These are phyloP conservation scores for Solanum peruvianum DNA, from an alignment of 257 asterid species.

Conservation along the genomic window DNA sequence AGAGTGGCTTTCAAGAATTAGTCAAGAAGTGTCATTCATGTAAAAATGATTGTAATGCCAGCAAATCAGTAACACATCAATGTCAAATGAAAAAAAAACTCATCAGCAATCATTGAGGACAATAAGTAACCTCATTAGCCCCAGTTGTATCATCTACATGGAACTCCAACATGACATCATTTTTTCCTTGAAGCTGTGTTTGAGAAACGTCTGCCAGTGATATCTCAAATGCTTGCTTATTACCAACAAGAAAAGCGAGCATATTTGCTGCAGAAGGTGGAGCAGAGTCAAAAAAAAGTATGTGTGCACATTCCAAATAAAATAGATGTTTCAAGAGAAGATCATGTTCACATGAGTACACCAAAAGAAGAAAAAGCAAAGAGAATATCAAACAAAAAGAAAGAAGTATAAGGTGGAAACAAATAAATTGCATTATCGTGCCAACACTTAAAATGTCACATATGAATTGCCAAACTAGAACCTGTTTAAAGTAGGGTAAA, in stretches of 20 bases:
- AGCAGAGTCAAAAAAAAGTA: neutral
- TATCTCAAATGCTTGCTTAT: conserved; percentile 87
- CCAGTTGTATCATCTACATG: conserved; percentile 97
- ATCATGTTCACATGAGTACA: neutral
- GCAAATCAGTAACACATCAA: neutral
- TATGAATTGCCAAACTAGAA: neutral
- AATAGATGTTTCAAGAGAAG: neutral
- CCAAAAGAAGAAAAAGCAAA: neutral
- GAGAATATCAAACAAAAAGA: neutral
- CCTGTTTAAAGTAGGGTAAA: neutral
- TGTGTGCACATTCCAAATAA: neutral
- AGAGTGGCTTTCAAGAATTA: neutral
- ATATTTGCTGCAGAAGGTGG: conserved; percentile 44
- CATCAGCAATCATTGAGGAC: neutral
- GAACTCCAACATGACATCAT: conserved; percentile 87
- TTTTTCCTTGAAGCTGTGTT: conserved; percentile 97
- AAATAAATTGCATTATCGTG: neutral
- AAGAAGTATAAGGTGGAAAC: neutral
- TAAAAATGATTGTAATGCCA: neutral
- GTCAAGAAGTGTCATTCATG: neutral
- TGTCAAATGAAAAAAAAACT: neutral
- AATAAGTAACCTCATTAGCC: conserved; percentile 65
- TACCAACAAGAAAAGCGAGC: conserved; percentile 73
- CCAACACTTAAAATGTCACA: neutral
- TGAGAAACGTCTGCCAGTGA: conserved; percentile 94